Evolutionary conservation across 176 grass and related monocot genomes (phyloP).

Genomic region (Oryza glumipatula): DNA sequence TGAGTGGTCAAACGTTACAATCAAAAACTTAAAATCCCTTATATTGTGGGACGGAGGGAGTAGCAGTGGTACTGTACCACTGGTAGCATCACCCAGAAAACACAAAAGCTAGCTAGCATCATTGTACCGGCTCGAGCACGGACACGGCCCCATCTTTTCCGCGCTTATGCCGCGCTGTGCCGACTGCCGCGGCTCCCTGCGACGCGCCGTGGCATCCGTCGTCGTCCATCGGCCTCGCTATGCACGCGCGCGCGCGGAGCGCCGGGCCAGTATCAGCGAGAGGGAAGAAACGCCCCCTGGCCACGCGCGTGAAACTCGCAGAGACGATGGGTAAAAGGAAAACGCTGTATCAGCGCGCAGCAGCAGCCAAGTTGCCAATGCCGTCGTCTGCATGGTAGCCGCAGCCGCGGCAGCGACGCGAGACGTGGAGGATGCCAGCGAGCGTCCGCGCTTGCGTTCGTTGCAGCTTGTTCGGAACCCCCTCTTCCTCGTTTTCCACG

Average conservation of each 20-base stretch:
- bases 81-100: not conserved
- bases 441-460: not conserved
- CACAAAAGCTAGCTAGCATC: not conserved
- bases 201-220: not conserved
- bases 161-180: not conserved
- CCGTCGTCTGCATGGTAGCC: not conserved
- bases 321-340: not conserved
- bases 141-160: conserved; percentile 22
- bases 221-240: too few relatives aligned
- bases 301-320: conserved; percentile 18
- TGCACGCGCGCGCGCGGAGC: too few relatives aligned
- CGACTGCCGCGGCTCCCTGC: not conserved
- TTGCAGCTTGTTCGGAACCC: too few relatives aligned
- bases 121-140: not conserved
- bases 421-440: conserved; percentile 9
- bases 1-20: too few relatives aligned
- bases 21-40: too few relatives aligned
- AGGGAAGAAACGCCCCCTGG: not conserved
- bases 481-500: too few relatives aligned
- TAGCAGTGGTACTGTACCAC: not conserved
- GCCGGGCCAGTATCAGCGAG: too few relatives aligned
- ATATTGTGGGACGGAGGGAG: too few relatives aligned
- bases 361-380: not conserved
- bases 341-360: not conserved
- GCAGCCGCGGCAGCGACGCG: not conserved